phyloP scores from a whole-genome alignment of 2,329 filamentous ascomycete genomes.

The Aspergillus calidoustus region DNA sequence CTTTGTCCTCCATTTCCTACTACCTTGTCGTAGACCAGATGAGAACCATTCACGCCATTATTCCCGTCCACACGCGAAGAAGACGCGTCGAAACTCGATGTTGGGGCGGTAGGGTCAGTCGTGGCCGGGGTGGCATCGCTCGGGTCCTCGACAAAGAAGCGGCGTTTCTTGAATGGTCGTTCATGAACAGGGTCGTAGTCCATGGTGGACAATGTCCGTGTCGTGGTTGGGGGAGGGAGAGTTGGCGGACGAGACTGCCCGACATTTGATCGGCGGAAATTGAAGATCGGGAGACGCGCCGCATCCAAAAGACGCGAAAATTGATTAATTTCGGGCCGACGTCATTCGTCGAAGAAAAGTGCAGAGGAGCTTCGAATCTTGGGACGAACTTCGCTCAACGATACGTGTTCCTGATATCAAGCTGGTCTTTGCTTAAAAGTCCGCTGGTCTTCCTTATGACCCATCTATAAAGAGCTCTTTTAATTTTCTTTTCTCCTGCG shows the following conservation, averaged over 20 bases:
- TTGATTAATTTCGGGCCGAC: constrained; percentile 30
- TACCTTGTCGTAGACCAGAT: not conserved
- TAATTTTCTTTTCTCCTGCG: not conserved
- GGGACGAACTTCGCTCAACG: not conserved
- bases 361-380: not conserved
- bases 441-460: not conserved
- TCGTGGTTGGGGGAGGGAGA: not conserved
- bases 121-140: constrained; percentile 27
- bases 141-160: constrained; percentile 63
- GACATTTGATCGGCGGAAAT: not conserved
- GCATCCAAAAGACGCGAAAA: constrained; percentile 32
- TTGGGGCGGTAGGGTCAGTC: constrained; percentile 2
- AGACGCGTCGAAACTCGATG: constrained; percentile 27
- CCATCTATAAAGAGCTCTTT: not conserved
- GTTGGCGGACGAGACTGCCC: not conserved
- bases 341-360: constrained; percentile 19
- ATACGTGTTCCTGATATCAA: not conserved
- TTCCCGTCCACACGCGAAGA: constrained; percentile 4
- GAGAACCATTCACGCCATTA: not conserved
- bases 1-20: not conserved
- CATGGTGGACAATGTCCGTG: constrained; percentile 31
- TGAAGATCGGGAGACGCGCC: constrained; percentile 37
- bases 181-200: constrained; percentile 51
- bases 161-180: constrained; percentile 63
- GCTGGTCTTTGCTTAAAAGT: not conserved